These are phyloP conservation scores for Clonostachys byssicola DNA, from an alignment of 2,329 filamentous ascomycete genomes.

Conservation along the genomic window DNA sequence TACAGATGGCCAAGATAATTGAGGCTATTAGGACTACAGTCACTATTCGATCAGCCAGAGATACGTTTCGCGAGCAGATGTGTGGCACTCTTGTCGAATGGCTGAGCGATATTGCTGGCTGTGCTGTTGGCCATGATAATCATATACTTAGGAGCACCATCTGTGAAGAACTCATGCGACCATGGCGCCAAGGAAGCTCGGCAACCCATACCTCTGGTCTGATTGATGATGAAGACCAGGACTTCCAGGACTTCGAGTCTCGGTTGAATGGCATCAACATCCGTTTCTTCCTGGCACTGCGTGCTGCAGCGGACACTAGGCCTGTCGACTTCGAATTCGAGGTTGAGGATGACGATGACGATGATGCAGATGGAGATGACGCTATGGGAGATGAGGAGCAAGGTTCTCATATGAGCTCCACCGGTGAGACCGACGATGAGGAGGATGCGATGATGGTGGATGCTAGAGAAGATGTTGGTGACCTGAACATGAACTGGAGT, in stretches of 20 bases:
- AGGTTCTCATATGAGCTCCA: conserved; percentile 15
- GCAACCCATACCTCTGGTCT: conserved; percentile 62
- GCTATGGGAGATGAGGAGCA: conserved; percentile 34
- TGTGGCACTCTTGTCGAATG: conserved; percentile 96
- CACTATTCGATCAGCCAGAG: conserved; percentile 86
- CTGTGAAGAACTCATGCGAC: conserved; percentile 85
- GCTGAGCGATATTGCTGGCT: conserved; percentile 89
- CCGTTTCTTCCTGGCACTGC: conserved; percentile 28
- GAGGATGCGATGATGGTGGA: conserved; percentile 58
- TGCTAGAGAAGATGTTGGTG: conserved; percentile 35
- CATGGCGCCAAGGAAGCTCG: conserved; percentile 82
- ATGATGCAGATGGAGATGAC: conserved; percentile 23
- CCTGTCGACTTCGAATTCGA: conserved; percentile 17
- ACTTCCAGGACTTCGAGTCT: conserved; percentile 39
- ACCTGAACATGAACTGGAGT: conserved; percentile 46
- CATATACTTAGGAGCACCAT: conserved; percentile 75
- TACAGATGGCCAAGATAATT: conserved; percentile 78
- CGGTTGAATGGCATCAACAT: conserved; percentile 22
- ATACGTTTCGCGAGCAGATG: conserved; percentile 98
- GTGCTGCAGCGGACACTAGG: conserved; percentile 20
- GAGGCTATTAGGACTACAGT: conserved; percentile 96
- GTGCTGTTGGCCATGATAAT: conserved; percentile 75
- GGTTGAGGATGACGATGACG: conserved; percentile 18
- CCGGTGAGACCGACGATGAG: conserved; percentile 42
- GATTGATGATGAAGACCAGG: conserved; percentile 40